phyloP scores from a whole-genome alignment of 2,329 filamentous ascomycete genomes.

The Pyrenochaeta sp. region DNA sequence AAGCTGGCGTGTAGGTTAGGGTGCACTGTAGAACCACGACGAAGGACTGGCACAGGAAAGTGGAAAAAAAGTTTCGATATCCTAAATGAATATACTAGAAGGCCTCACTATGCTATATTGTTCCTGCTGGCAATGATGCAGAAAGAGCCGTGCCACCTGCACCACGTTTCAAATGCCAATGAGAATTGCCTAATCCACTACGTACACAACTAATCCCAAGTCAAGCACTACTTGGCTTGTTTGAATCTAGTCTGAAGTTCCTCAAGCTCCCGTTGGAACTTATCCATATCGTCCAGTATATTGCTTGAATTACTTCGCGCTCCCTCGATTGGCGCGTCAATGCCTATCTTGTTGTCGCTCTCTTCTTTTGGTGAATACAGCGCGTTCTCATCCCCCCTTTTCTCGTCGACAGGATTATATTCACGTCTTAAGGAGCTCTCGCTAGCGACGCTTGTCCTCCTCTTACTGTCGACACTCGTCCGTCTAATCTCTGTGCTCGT shows the following conservation, averaged over 20 bases:
- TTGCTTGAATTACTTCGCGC: slow-evolving; percentile 30
- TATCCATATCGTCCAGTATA: slow-evolving; percentile 51
- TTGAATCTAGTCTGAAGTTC: slow-evolving; percentile 43
- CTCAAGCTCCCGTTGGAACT: slow-evolving; percentile 51
- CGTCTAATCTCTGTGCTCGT: slow-evolving; percentile 39
- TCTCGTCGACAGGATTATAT: slow-evolving; percentile 29
- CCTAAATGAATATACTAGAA: too few relatives aligned
- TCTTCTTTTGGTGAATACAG: slow-evolving; percentile 42
- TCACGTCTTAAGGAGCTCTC: slow-evolving; percentile 41
- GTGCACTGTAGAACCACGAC: too few relatives aligned
- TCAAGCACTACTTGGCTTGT: slow-evolving; percentile 15
- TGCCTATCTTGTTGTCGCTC: slow-evolving; percentile 23
- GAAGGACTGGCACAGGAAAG: too few relatives aligned
- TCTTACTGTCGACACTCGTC: slow-evolving; percentile 37
- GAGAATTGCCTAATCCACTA: too few relatives aligned
- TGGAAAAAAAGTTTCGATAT: too few relatives aligned
- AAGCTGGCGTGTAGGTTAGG: too few relatives aligned
- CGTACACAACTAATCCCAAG: background rate
- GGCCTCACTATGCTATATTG: too few relatives aligned
- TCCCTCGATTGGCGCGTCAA: background rate
- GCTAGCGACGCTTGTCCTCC: slow-evolving; percentile 44
- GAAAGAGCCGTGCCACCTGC: too few relatives aligned
- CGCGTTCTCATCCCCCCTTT: slow-evolving; percentile 26
- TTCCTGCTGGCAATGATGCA: too few relatives aligned
- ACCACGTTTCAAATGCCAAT: too few relatives aligned